phyloP scores from a whole-genome alignment of 495 filamentous ascomycete genomes.

The Hyaloscypha finlandica region DNA sequence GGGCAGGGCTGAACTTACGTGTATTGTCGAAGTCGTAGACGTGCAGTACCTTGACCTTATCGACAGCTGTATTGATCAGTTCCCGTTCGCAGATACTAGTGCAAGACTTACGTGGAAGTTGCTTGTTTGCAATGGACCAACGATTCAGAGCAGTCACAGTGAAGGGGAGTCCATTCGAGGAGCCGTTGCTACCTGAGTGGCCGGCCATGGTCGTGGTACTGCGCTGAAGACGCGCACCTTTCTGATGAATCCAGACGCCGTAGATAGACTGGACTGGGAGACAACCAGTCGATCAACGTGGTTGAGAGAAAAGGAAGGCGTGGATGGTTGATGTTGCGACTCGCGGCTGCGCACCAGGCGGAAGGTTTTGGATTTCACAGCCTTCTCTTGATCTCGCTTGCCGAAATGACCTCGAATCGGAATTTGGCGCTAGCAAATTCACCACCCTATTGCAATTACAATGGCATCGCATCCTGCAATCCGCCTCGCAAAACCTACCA shows the following conservation, averaged over 20 bases:
- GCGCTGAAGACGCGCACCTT: constrained; percentile 25
- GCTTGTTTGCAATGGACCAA: constrained; percentile 76
- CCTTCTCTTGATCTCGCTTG: constrained; percentile 6
- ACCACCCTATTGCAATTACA: not conserved
- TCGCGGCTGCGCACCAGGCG: not conserved
- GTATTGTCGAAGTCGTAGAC: constrained; percentile 99
- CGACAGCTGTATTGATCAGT: constrained; percentile 47
- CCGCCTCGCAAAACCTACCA: constrained; percentile 22
- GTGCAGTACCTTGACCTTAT: constrained; percentile 78
- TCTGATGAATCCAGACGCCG: constrained; percentile 20
- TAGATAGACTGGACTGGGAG: not conserved
- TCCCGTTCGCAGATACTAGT: constrained; percentile 19
- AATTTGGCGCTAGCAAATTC: constrained; percentile 1
- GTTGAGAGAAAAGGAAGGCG: not conserved
- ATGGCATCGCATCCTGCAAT: constrained; percentile 28
- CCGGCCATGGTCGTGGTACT: constrained; percentile 23
- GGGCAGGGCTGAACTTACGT: constrained; percentile 50
- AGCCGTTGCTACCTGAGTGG: constrained; percentile 9
- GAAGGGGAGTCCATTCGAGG: constrained; percentile 30
- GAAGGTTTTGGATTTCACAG: constrained; percentile 1
- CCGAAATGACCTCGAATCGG: not conserved
- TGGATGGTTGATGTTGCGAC: not conserved
- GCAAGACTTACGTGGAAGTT: constrained; percentile 54
- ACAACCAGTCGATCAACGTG: not conserved
- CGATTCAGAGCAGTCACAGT: constrained; percentile 75